Base-by-base conservation (phyloP, 805 yeast genomes). In the Pichia californica region DNA sequence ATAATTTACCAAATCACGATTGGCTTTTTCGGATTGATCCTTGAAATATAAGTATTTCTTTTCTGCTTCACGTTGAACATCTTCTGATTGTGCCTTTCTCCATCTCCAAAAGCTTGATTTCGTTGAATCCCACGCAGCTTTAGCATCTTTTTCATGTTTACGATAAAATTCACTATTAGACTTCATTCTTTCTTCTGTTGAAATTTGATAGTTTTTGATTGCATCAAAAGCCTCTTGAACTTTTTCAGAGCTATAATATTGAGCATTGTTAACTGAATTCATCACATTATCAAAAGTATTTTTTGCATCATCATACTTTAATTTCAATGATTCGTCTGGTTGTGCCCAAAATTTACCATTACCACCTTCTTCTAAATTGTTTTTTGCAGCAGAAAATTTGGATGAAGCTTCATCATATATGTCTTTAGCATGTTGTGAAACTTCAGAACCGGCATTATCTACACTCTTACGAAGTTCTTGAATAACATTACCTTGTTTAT, bases 141-240 rank as follows among this genome's bases (percentile, higher is more conserved):
- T 41, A 14, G 23, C 35, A 21, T 18, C 44, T 7, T 13, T 34
- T 7, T 40, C 44, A 30, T 41, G 52, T 26, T 53, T 49, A 20
- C 57, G 48, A 40, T 57, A 58, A 38, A 55, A 56, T 23, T 56
- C 47, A 20, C 44, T 29, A 21, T 52, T 51, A 14, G 46, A 44
- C 40, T 54, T 51, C 20, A 60, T 55, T 2, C 53, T 48, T 28
- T 56, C 61, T 35, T 50, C 38, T 0, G 57, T 44, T 18, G 48
- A 30, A 9, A 56, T 61, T 16, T 62, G 62, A 19, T 62, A 56
- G 48, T 70, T 70, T 20, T 73, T 77, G 47, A 23, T 11, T 52
- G 38, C 11, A 45, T 44, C 41, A 18, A 39, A 14, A 11, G 30
- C 32, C 16, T 32, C 46, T 27, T 45, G 47, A 29, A 48, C 23